A percentile compares a stretch with the other conserved stretches of the same genome.
phyloP scores from a whole-genome alignment of 306 rosid species.

The Canavalia ensiformis region DNA sequence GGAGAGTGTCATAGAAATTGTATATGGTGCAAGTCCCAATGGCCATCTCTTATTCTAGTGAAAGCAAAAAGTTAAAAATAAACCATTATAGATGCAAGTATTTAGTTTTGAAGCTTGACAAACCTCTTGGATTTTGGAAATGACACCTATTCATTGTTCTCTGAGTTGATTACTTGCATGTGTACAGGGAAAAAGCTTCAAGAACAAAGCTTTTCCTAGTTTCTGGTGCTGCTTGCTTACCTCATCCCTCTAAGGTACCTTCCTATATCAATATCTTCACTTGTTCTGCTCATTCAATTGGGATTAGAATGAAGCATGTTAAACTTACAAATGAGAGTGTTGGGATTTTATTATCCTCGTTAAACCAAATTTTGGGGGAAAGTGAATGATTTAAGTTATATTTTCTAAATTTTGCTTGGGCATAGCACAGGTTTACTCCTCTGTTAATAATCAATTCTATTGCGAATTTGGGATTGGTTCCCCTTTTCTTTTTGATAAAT shows the following conservation, averaged over 20 bases:
- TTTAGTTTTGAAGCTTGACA: conserved; percentile 32
- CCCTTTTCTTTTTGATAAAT: background rate
- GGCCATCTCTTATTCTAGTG: conserved; percentile 35
- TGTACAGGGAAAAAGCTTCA: conserved; percentile 55
- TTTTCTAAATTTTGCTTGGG: conserved; percentile 25
- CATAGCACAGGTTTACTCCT: conserved; percentile 7
- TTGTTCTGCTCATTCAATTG: conserved; percentile 3
- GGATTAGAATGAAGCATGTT: conserved; percentile 34
- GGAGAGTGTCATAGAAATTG: conserved; percentile 30
- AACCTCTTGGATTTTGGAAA: conserved; percentile 32
- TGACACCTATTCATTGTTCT: conserved; percentile 27
- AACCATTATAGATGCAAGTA: conserved; percentile 31
- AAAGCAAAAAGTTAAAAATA: conserved; percentile 9
- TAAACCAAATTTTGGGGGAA: conserved; percentile 16
- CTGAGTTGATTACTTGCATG: conserved; percentile 41
- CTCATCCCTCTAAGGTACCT: conserved; percentile 78
- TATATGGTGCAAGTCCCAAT: background rate
- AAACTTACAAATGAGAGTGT: conserved; percentile 22
- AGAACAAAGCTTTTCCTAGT: conserved; percentile 48
- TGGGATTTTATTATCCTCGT: conserved; percentile 17
- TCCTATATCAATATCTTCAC: conserved; percentile 32
- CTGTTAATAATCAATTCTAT: background rate
- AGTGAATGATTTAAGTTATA: background rate
- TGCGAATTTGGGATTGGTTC: conserved; percentile 4
- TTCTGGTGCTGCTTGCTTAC: conserved; percentile 71